A percentile compares a stretch with the other conserved stretches of the same genome.
phyloP scores from a whole-genome alignment of 2,329 filamentous ascomycete genomes.

The Capronia epimyces region DNA sequence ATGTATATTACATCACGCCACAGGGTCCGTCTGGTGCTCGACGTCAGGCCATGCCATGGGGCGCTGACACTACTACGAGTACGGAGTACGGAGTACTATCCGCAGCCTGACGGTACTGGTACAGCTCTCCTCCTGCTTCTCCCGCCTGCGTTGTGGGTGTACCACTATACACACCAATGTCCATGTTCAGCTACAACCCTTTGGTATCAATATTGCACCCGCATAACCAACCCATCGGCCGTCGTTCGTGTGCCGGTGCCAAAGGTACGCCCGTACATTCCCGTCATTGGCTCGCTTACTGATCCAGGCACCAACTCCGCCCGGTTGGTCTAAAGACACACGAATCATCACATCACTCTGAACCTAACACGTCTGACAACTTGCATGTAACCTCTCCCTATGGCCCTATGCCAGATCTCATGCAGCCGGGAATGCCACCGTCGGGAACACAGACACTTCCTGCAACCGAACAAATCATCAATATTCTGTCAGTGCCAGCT shows the following conservation, averaged over 20 bases:
- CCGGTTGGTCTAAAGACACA: conserved; percentile 12
- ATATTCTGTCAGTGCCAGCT: conserved; percentile 45
- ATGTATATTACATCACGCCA: too few species aligned
- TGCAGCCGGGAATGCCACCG: conserved; percentile 6
- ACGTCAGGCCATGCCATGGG: too few species aligned
- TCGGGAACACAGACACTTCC: neutral
- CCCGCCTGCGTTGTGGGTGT: too few species aligned
- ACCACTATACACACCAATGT: neutral
- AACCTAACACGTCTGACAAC: neutral
- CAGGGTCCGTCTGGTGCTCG: too few species aligned
- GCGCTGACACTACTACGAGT: too few species aligned
- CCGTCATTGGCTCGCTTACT: conserved; percentile 20
- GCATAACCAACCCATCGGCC: neutral
- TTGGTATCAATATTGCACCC: neutral
- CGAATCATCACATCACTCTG: conserved; percentile 16
- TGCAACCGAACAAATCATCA: conserved; percentile 24
- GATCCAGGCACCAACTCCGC: conserved; percentile 19
- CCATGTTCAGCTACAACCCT: neutral
- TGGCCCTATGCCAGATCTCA: too few species aligned
- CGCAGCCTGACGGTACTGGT: too few species aligned
- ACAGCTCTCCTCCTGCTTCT: too few species aligned
- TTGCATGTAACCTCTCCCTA: too few species aligned
- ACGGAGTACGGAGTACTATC: too few species aligned
- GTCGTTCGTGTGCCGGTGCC: conserved; percentile 7
- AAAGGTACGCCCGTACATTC: neutral